These are phyloP conservation scores for Lindgomyces ingoldianus DNA, from an alignment of 495 filamentous ascomycete genomes.

Conservation along the genomic window DNA sequence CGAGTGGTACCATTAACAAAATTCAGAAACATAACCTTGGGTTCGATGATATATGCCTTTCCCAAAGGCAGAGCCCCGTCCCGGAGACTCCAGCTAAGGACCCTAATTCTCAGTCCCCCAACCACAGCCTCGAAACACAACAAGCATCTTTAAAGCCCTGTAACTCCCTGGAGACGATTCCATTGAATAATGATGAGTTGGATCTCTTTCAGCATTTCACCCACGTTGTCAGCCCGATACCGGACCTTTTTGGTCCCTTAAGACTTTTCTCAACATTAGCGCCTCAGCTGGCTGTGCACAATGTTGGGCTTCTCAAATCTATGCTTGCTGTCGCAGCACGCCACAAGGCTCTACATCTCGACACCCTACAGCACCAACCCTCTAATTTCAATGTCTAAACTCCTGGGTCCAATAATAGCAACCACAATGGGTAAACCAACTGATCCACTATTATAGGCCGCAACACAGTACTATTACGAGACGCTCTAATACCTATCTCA, in stretches of 20 bases:
- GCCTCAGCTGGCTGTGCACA: constrained; percentile 18
- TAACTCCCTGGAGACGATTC: constrained; percentile 4
- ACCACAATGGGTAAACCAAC: not conserved
- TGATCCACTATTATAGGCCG: not conserved
- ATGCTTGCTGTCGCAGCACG: constrained; percentile 22
- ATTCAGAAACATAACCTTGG: constrained; percentile 27
- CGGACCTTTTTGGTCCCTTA: constrained; percentile 22
- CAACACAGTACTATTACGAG: constrained; percentile 47
- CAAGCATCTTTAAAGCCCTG: constrained; percentile 6
- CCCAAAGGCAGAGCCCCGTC: constrained; percentile 22
- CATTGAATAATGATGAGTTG: constrained; percentile 15
- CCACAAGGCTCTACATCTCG: constrained; percentile 15
- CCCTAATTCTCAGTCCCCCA: constrained; percentile 4
- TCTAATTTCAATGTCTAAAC: not conserved
- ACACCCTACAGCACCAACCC: not conserved
- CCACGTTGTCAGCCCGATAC: constrained; percentile 4
- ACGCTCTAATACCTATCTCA: constrained; percentile 45
- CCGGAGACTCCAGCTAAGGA: constrained; percentile 8
- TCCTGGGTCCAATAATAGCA: constrained; percentile 1
- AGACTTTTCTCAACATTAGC: constrained; percentile 17
- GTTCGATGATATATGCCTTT: constrained; percentile 13
- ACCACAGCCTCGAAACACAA: not conserved
- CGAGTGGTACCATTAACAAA: constrained; percentile 29
- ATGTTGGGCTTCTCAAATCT: constrained; percentile 23
- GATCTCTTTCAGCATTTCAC: constrained; percentile 21